phyloP scores from a whole-genome alignment of 2,329 filamentous ascomycete genomes.

The Pezicula rhizophila region DNA sequence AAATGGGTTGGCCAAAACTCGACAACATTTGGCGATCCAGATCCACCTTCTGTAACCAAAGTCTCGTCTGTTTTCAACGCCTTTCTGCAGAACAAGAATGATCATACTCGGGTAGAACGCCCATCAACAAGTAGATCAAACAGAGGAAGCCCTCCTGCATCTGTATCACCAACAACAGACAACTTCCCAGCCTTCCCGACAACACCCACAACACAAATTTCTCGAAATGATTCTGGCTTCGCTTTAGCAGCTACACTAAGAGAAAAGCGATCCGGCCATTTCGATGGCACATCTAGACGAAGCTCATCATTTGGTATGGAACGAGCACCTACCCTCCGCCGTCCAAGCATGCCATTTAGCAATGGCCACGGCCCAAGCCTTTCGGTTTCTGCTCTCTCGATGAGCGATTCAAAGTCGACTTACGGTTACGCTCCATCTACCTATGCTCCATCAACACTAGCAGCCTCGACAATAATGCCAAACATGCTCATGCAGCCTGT shows the following conservation, averaged over 20 bases:
- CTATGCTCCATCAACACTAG: conserved; percentile 80
- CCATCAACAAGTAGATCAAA: conserved; percentile 68
- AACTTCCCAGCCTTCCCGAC: conserved; percentile 70
- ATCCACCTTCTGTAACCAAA: conserved; percentile 34
- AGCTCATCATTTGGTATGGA: conserved; percentile 91
- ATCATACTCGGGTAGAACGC: conserved; percentile 62
- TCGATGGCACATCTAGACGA: conserved; percentile 67
- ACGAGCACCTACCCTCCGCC: conserved; percentile 58
- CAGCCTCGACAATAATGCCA: conserved; percentile 82
- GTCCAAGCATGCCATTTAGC: conserved; percentile 70
- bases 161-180: conserved; percentile 69
- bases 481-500: conserved; percentile 76
- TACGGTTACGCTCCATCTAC: conserved; percentile 73
- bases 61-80: conserved; percentile 80
- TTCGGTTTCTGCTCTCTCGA: conserved; percentile 56
- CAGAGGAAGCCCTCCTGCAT: conserved; percentile 55
- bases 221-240: conserved; percentile 86
- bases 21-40: conserved; percentile 68
- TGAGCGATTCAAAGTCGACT: conserved; percentile 29
- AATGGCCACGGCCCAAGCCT: conserved; percentile 57
- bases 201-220: conserved; percentile 73
- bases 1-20: conserved; percentile 89
- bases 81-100: conserved; percentile 71
- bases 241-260: conserved; percentile 78
- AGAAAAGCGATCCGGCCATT: conserved; percentile 92